These are phyloP conservation scores for Dictyostelium capitatum DNA, from an alignment of 78 protist species.

Conservation along the genomic window DNA sequence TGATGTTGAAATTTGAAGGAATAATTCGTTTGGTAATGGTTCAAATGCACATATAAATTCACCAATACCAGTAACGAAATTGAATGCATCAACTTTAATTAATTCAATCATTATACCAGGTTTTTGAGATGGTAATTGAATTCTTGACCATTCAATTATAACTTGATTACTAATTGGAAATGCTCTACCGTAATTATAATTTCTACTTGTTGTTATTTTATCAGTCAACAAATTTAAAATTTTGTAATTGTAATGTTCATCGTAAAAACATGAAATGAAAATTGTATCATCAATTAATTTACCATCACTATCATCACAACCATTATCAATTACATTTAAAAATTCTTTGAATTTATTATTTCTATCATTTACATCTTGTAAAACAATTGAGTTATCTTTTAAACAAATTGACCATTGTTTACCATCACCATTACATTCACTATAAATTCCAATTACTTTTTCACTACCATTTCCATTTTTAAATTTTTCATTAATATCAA, in stretches of 20 bases:
- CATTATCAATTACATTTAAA: neutral
- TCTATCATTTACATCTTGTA: neutral
- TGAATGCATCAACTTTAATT: neutral
- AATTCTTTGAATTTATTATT: neutral
- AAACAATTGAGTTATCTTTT: neutral
- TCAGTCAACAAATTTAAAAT: neutral
- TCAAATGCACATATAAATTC: conserved; percentile 1
- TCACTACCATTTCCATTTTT: neutral
- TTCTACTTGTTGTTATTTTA: neutral
- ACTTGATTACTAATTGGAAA: conserved; percentile 7
- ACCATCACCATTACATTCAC: neutral
- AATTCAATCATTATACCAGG: neutral
- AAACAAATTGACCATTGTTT: neutral
- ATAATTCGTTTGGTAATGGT: neutral
- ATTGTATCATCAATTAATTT: neutral
- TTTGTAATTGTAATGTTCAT: neutral
- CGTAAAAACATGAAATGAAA: neutral
- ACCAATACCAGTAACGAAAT: neutral
- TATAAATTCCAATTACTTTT: neutral
- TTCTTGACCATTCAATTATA: conserved; percentile 15
- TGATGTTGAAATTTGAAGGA: neutral
- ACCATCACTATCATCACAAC: neutral
- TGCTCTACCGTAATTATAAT: conserved; percentile 16
- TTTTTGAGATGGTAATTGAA: neutral
- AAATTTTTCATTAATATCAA: neutral